These are phyloP conservation scores for Fusarium annulatum DNA, from an alignment of 2,329 filamentous ascomycete genomes.

Conservation along the genomic window DNA sequence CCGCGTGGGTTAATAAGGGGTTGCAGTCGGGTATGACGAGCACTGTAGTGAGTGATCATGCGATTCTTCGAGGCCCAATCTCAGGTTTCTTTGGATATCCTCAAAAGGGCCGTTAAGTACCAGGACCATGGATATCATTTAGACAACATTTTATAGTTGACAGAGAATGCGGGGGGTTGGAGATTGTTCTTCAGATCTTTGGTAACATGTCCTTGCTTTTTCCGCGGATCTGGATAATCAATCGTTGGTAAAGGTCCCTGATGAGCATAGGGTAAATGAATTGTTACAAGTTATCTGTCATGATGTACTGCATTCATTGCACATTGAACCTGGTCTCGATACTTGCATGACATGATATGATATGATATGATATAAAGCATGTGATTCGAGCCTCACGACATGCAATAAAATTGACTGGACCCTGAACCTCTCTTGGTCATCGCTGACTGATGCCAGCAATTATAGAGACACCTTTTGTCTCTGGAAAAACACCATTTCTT, in stretches of 20 bases:
- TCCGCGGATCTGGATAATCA: neutral
- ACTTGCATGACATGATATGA: neutral
- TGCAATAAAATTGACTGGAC: neutral
- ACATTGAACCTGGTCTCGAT: neutral
- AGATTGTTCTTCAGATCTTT: slow-evolving; percentile 20
- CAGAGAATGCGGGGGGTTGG: slow-evolving; percentile 19
- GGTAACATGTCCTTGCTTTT: slow-evolving; percentile 3
- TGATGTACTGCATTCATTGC: neutral
- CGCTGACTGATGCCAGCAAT: neutral
- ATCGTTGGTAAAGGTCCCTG: neutral
- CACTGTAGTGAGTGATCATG: slow-evolving; percentile 31
- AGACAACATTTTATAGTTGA: slow-evolving; percentile 3
- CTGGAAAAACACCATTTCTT: neutral
- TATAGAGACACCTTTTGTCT: neutral
- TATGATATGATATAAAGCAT: neutral
- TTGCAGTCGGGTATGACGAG: slow-evolving; percentile 11
- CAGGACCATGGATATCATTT: slow-evolving; percentile 7
- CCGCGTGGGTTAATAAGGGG: slow-evolving; percentile 2
- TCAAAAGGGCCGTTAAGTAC: slow-evolving; percentile 12
- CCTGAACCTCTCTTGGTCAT: neutral
- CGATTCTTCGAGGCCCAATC: slow-evolving; percentile 10
- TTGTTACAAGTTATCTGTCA: neutral
- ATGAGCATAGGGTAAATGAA: neutral
- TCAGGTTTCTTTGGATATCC: neutral
- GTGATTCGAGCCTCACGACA: slow-evolving; percentile 19